Conservation (phyloP, 31 red algal species). For the Endocladia muricata region DNA sequence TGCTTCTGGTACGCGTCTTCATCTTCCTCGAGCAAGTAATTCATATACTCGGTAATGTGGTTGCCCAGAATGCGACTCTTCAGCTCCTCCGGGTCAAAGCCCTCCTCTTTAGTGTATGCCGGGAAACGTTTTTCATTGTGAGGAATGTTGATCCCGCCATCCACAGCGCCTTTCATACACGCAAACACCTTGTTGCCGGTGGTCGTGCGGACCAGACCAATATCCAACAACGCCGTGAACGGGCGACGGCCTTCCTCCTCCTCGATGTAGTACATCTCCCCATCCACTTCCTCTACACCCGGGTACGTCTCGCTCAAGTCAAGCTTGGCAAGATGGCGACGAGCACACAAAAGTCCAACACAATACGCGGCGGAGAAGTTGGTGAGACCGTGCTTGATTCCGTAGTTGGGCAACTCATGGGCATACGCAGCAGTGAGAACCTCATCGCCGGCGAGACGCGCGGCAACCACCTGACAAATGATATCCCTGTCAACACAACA, state of each 20-base stretch:
- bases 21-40: conserved; percentile 93
- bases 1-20: conserved; percentile 81
- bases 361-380: conserved; percentile 98
- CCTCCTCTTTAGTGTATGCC: conserved; percentile 92
- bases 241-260: conserved; percentile 87
- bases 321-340: conserved; percentile 86
- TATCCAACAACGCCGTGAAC: conserved; percentile 91
- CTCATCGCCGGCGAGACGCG: conserved; percentile 85
- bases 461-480: conserved; percentile 88
- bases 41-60: conserved; percentile 97
- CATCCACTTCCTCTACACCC: conserved; percentile 89
- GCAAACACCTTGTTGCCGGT: conserved; percentile 97
- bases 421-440: conserved; percentile 90
- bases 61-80: conserved; percentile 88
- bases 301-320: conserved; percentile 80
- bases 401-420: conserved; percentile 96
- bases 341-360: conserved; percentile 83
- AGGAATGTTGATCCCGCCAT: conserved; percentile 95
- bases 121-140: conserved; percentile 99
- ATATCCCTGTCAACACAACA: conserved; percentile 68
- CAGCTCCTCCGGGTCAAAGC: conserved; percentile 92
- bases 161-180: conserved; percentile 97
- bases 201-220: conserved; percentile 81
- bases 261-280: conserved; percentile 95
- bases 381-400: conserved; percentile 93